A percentile compares a stretch with the other conserved stretches of the same genome.
Conservation (phyloP, 2,329 filamentous ascomycete species). For the Sporothrix mexicana region DNA sequence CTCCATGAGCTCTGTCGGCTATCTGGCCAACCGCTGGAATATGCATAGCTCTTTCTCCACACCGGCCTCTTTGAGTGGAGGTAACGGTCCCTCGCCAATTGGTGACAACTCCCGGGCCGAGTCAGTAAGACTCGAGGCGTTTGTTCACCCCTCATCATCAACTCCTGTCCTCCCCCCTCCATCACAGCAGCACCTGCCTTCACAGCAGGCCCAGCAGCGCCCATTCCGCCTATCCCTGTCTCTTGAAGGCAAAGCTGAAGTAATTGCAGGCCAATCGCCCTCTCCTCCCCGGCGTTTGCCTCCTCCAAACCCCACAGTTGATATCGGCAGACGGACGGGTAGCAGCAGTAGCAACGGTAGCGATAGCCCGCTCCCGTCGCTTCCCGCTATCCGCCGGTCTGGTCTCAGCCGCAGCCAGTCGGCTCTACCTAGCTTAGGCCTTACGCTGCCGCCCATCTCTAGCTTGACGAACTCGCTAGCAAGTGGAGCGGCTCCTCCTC, state of each 20-base stretch:
- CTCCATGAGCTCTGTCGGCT: conserved; percentile 47
- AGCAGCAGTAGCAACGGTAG: conserved; percentile 26
- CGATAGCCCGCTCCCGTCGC: conserved; percentile 50
- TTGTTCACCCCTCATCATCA: conserved; percentile 50
- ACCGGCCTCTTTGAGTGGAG: conserved; percentile 51
- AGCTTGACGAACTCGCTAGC: conserved; percentile 53
- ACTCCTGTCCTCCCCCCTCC: conserved; percentile 43
- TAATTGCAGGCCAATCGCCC: conserved; percentile 71
- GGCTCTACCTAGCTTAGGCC: conserved; percentile 62
- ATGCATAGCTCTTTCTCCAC: conserved; percentile 58
- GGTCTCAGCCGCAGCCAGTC: conserved; percentile 74
- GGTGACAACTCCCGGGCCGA: conserved; percentile 45
- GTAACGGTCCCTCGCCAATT: conserved; percentile 33
- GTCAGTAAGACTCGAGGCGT: conserved; percentile 54
- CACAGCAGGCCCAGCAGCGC: conserved; percentile 39
- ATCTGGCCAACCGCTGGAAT: conserved; percentile 65
- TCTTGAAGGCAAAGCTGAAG: conserved; percentile 87
- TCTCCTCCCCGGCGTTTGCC: conserved; percentile 69
- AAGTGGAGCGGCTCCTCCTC: conserved; percentile 26
- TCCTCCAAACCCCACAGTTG: conserved; percentile 46
- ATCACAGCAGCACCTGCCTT: background rate
- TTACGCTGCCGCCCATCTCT: conserved; percentile 64
- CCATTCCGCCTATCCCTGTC: conserved; percentile 79
- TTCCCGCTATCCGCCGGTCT: conserved; percentile 56
- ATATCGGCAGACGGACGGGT: background rate